Base-by-base conservation (phyloP, 1,284 basidiomycete genomes). In the Ustilago crameri region DNA sequence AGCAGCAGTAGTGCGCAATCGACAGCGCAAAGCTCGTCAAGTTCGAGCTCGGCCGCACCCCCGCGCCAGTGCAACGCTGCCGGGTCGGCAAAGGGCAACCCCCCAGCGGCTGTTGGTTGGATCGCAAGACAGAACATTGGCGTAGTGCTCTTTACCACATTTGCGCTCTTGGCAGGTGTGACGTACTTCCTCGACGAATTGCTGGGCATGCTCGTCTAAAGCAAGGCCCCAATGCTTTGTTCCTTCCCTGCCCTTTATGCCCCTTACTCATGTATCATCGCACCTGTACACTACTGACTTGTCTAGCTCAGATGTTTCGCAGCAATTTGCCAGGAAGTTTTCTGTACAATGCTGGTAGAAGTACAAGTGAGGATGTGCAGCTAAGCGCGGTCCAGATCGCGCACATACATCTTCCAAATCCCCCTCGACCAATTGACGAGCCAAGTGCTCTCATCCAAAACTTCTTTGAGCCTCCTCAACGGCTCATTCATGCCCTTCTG, bases 111-210 rank as follows among this genome's bases (percentile, higher is more conserved):
- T n/a, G 53, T 51, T 0, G 32, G 24, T 5, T 65, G 61, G 62
- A 48, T 71, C 17, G 57, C 57, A 9, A 60, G 48, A 10, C 57
- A 65, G 38, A 72, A 72, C 38, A 62, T 66, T 35, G 59, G 40
- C 8, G 35, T 73, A 3, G 14, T 73, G n/a, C 50, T 73, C 9
- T 35, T 64, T 10, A 68, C 59, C 9, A 54, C 53, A 1, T 61
- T 73, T 37, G 60, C 53, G 2, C n/a, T 73, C 20, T 42, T 73
- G 17, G 70, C 64, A 7, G 70, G 60, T 3, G 52, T 64, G 3
- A 73, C 64, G 4, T 73, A 62, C 52, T 64, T 73, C 32, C 37
- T 73, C 15, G 70, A 73, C 24, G 60, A 73, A 27, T 50, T 73
- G 30, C 42, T 73, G 14, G 47, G 20, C n/a, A 32, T 64, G 35